Evolutionary conservation across 208 protist genomes (phyloP).

Genomic region (Trypanosoma brucei): DNA sequence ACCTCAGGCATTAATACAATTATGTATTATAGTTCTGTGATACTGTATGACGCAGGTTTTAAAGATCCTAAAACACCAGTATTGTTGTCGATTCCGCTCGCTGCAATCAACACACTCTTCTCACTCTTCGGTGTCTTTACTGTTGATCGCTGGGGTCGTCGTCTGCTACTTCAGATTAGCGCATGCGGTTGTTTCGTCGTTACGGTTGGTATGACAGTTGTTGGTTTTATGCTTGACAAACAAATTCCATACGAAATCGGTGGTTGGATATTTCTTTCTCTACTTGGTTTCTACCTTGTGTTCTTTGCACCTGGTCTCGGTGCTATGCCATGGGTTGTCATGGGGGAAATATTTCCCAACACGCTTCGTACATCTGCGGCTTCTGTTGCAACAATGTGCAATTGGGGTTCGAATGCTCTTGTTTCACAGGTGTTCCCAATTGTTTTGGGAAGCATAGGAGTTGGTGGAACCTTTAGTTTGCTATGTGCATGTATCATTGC

Average conservation of each 20-base stretch:
- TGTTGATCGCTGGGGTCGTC: conserved; percentile 78
- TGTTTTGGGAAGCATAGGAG: conserved; percentile 76
- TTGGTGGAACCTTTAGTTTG: conserved; percentile 77
- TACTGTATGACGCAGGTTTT: conserved; percentile 83
- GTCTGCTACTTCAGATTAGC: conserved; percentile 64
- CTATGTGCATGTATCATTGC: conserved; percentile 59
- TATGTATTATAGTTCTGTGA: conserved; percentile 92
- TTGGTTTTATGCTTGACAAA: conserved; percentile 61
- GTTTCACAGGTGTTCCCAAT: conserved; percentile 88
- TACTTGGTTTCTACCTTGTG: conserved; percentile 75
- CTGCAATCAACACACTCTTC: conserved; percentile 88
- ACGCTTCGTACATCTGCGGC: conserved; percentile 71
- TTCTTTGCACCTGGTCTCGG: conserved; percentile 87
- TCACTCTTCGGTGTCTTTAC: conserved; percentile 71
- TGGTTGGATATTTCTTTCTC: conserved; percentile 69
- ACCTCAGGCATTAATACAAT: conserved; percentile 91
- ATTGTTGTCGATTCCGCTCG: conserved; percentile 76
- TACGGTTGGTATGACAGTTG: conserved; percentile 46
- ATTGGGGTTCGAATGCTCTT: conserved; percentile 85
- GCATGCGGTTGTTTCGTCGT: conserved; percentile 58
- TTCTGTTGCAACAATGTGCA: conserved; percentile 87
- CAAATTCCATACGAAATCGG: conserved; percentile 50
- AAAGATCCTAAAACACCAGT: conserved; percentile 66
- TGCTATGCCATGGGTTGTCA: conserved; percentile 89
- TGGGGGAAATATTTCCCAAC: conserved; percentile 88